Conservation (phyloP, 2,329 filamentous ascomycete genomes). For the Coniella lustricola region DNA sequence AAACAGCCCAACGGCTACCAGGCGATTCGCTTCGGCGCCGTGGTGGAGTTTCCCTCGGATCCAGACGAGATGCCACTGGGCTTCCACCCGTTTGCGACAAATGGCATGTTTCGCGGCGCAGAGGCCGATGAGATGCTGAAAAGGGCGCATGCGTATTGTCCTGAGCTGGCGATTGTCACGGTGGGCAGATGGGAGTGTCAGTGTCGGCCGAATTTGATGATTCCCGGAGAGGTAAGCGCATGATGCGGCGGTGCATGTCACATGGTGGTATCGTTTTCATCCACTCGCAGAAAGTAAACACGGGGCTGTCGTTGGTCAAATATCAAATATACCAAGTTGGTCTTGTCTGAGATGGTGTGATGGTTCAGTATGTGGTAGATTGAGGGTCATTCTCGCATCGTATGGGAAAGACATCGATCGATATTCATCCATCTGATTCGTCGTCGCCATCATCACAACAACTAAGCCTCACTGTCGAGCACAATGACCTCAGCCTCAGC, state of each 20-base stretch:
- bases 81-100: constrained; percentile 3
- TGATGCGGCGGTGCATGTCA: too few relatives aligned
- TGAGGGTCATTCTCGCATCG: too few relatives aligned
- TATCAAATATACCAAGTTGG: too few relatives aligned
- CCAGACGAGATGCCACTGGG: constrained; percentile 7
- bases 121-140: constrained; percentile 5
- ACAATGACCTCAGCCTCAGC: constrained; percentile 64
- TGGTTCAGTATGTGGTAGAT: too few relatives aligned
- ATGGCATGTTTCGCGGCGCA: constrained; percentile 2
- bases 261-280: too few relatives aligned
- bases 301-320: too few relatives aligned
- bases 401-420: too few relatives aligned
- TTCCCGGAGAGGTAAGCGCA: too few relatives aligned
- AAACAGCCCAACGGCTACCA: constrained; percentile 31
- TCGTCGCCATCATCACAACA: not conserved
- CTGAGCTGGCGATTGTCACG: constrained; percentile 1
- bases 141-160: constrained; percentile 2
- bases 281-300: too few relatives aligned
- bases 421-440: too few relatives aligned
- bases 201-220: constrained; percentile 2
- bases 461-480: constrained; percentile 45
- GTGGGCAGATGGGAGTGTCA: constrained; percentile 4
- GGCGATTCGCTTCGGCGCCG: constrained; percentile 3
- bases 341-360: too few relatives aligned
- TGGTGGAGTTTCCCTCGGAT: not conserved